Conservation (phyloP, 495 filamentous ascomycete species). For the Neurospora sp. region DNA sequence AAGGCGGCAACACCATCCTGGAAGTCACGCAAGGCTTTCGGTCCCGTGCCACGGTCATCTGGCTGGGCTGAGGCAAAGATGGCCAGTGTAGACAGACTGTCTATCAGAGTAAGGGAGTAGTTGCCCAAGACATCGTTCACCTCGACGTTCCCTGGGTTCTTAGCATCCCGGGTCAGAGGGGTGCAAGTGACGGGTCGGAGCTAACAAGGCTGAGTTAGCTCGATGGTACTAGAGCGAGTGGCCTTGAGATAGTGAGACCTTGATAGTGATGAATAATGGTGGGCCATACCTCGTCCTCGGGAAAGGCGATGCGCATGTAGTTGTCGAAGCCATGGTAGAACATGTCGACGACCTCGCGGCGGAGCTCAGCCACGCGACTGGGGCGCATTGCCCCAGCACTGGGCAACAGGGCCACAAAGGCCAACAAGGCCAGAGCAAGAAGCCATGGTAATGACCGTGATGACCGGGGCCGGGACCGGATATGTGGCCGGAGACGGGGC, state of each 20-base stretch:
- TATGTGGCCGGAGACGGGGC: not conserved
- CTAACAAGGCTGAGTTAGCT: conserved; percentile 21
- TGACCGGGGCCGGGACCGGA: not conserved
- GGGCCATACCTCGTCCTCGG: conserved; percentile 72
- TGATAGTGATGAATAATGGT: not conserved
- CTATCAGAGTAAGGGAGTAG: conserved; percentile 90
- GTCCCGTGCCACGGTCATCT: conserved; percentile 38
- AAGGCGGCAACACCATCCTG: conserved; percentile 69
- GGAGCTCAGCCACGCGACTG: conserved; percentile 38
- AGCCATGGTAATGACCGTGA: not conserved
- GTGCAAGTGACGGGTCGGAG: conserved; percentile 77
- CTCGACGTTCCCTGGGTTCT: conserved; percentile 72
- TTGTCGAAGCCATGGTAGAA: conserved; percentile 97
- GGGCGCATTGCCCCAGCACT: conserved; percentile 39
- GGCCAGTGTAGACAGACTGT: conserved; percentile 87
- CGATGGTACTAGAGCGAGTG: not conserved
- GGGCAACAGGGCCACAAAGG: conserved; percentile 21
- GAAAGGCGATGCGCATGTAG: conserved; percentile 89
- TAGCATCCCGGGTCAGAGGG: conserved; percentile 71
- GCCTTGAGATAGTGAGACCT: conserved; percentile 2
- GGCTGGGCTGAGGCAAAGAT: conserved; percentile 66
- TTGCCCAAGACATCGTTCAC: conserved; percentile 94
- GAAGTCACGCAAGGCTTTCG: conserved; percentile 62
- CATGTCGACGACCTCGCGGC: conserved; percentile 75
- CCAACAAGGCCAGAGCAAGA: conserved; percentile 3